Conservation (phyloP, 192 early-diverging fungal genomes). For the Mortierella alpina region DNA sequence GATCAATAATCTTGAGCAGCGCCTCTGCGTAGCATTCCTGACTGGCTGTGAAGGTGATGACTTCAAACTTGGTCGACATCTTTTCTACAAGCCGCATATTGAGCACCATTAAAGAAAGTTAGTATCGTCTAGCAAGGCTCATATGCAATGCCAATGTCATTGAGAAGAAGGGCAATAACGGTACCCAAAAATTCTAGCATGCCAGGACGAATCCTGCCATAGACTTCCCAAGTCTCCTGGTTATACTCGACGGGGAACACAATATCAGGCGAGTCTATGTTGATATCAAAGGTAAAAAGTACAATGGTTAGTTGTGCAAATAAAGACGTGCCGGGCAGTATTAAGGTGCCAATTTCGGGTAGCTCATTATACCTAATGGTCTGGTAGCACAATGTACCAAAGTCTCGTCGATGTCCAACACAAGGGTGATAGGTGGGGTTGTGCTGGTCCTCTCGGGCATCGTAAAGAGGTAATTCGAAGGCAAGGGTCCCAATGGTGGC, state of each 20-base stretch:
- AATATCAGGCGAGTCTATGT: constrained; percentile 67
- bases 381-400: constrained; percentile 75
- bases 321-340: too few relatives aligned
- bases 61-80: constrained; percentile 71
- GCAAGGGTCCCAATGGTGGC: constrained; percentile 68
- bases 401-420: constrained; percentile 77
- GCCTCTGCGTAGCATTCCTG: constrained; percentile 79
- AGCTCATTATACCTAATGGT: constrained; percentile 22
- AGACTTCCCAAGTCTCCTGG: constrained; percentile 68
- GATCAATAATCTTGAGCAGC: constrained; percentile 72
- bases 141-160: not conserved
- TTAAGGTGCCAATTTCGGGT: not conserved
- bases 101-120: not conserved
- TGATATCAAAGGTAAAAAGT: not conserved
- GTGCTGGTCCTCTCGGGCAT: constrained; percentile 71
- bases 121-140: not conserved
- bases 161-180: not conserved
- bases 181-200: constrained; percentile 68
- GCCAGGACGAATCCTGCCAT: constrained; percentile 75
- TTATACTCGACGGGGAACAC: constrained; percentile 76
- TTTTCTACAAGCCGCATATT: constrained; percentile 28
- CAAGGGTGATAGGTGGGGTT: constrained; percentile 72
- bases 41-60: constrained; percentile 80
- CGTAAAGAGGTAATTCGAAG: constrained; percentile 61
- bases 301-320: not conserved